These are phyloP conservation scores for Malassezia furfur DNA, from an alignment of 1,284 basidiomycete species.

Conservation along the genomic window DNA sequence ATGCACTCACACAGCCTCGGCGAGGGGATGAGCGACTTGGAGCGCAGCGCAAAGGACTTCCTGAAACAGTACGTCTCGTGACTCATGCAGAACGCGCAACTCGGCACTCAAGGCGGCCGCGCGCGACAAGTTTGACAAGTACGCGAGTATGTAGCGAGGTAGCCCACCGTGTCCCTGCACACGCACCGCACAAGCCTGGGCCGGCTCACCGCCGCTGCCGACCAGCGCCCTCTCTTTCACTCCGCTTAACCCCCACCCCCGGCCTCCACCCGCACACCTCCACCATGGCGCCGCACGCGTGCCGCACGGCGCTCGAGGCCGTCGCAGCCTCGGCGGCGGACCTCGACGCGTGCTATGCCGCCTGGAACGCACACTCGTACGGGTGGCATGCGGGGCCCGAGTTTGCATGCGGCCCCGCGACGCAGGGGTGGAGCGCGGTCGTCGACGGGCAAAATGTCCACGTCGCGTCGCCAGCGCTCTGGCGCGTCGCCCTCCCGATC, in stretches of 20 bases:
- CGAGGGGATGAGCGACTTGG: constrained; percentile 28
- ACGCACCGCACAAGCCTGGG: neutral
- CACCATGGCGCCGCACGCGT: neutral
- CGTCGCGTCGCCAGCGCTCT: neutral
- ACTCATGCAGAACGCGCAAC: constrained; percentile 26
- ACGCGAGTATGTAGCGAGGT: neutral
- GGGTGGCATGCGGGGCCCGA: constrained; percentile 7
- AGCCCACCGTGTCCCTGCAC: neutral
- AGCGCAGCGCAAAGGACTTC: constrained; percentile 31
- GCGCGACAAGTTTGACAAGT: constrained; percentile 29
- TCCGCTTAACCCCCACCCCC: neutral
- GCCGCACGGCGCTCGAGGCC: neutral
- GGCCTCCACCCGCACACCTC: neutral
- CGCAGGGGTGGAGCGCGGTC: neutral
- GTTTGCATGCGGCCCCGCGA: neutral
- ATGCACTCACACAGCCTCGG: constrained; percentile 15
- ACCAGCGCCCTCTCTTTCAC: neutral
- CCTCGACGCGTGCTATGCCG: constrained; percentile 6
- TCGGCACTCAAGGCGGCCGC: constrained; percentile 33
- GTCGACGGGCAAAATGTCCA: neutral
- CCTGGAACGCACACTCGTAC: constrained; percentile 7
- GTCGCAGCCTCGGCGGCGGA: constrained; percentile 6
- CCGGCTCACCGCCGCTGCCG: neutral
- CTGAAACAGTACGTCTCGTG: constrained; percentile 19
- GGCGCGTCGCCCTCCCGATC: neutral